Evolutionary conservation across 2,329 filamentous ascomycete genomes (phyloP), one percentile per base, ranked within the genome.

Genomic region (Colletotrichum simmondsii): DNA sequence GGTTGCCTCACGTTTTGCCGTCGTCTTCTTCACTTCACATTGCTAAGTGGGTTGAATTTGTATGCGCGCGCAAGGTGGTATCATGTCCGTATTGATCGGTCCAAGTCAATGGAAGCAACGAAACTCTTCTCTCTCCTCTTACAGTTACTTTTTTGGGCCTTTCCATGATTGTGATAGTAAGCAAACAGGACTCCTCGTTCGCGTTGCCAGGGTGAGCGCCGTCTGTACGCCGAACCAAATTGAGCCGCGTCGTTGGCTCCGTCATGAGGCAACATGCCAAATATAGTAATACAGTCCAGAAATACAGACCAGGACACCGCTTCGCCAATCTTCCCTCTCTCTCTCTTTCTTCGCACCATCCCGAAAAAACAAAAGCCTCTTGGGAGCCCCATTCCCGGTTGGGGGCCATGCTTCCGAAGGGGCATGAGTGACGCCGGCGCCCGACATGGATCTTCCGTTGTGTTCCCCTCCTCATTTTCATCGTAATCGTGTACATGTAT

Each of bases 401-500:
- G 14, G 49, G 16, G 28, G 30, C 46, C 60, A 72, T 70, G 60
- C 54, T 56, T 60, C 24, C 46, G 53, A 56, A 69, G 60, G 42
- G 69, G 59, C 53, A 46, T 64, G 53, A 59, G 56, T 72, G 65
- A 72, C 66, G 54, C 70, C 54, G 32, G 66, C 61, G 66, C 60
- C 54, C 26, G 32, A 56, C 60, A 65, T 61, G 60, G 54, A 35
- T 54, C 66, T 53, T 16, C 53, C 26, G 35, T 24, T 59, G 32
- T 28, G 59, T 32, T 32, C 52, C 52, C 28, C 28, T 6, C 65
- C 66, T 70, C 66, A 52, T 72, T 69, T 64, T 60, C 66, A 57
- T 72, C 66, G 60, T 70, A 70, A 72, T 72, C 70, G 66, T 72
- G 70, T 70, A 70, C 60, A 70, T 72, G 32, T 70, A 65, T 64